phyloP scores from a whole-genome alignment of 495 filamentous ascomycete species.

The Hypoxylon subgilvum region DNA sequence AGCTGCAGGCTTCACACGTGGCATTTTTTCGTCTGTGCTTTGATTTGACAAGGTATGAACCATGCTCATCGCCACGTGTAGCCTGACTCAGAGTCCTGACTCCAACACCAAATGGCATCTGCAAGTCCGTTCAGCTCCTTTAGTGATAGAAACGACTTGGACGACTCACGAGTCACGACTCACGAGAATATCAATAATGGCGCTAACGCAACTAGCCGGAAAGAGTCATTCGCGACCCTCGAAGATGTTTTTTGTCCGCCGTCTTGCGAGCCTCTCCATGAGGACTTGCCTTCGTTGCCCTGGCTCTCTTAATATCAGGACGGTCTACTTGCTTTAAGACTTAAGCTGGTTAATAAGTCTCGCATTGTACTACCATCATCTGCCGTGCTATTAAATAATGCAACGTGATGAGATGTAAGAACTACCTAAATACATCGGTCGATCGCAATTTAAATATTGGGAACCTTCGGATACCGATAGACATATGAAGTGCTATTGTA shows the following conservation, averaged over 20 bases:
- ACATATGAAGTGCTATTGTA: no score
- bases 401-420: no score
- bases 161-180: no score
- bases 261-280: neutral
- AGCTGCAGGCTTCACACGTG: conserved; percentile 37
- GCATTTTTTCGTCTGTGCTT: conserved; percentile 29
- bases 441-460: conserved; percentile 26
- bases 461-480: conserved; percentile 4
- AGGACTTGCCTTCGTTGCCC: neutral
- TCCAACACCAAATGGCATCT: conserved; percentile 7
- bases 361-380: conserved; percentile 10
- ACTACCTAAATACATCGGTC: conserved; percentile 15
- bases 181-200: conserved; percentile 2
- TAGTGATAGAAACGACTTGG: no score
- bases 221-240: neutral
- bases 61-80: conserved; percentile 32
- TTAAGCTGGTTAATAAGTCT: no score
- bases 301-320: neutral
- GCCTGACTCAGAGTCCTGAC: conserved; percentile 4
- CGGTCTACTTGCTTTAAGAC: no score
- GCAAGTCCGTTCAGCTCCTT: neutral
- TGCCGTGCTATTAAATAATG: conserved; percentile 8
- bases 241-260: neutral
- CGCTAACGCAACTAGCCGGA: neutral
- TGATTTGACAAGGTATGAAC: conserved; percentile 23